Conservation (phyloP, 306 rosid species). For the Rosa chinensis region DNA sequence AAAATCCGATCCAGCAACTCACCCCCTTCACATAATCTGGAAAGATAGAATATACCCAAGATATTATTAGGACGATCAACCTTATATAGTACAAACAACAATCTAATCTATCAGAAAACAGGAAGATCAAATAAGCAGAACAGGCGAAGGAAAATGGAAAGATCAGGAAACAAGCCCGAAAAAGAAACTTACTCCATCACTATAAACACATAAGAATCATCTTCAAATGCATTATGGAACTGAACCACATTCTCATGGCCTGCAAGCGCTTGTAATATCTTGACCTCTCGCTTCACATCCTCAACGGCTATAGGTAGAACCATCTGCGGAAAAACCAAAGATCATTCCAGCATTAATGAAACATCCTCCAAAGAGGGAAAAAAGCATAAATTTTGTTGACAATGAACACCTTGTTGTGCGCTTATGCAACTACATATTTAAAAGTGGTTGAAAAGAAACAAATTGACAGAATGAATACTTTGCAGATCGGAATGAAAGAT, state of each 20-base stretch:
- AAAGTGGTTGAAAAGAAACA: background rate
- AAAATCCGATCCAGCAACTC: conserved; percentile 94
- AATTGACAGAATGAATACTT: background rate
- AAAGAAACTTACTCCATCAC: conserved; percentile 89
- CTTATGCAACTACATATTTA: background rate
- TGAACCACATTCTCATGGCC: conserved; percentile 99
- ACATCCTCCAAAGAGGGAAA: conserved; percentile 7
- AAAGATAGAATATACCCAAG: conserved; percentile 6
- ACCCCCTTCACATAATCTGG: conserved; percentile 97
- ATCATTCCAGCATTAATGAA: conserved; percentile 10
- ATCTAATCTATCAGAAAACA: conserved; percentile 5
- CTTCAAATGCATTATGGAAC: conserved; percentile 84
- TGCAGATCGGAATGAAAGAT: background rate
- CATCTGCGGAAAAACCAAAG: conserved; percentile 72
- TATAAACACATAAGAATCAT: conserved; percentile 88
- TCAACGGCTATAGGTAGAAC: conserved; percentile 95
- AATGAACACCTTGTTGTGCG: background rate
- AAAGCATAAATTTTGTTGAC: background rate
- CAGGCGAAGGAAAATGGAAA: conserved; percentile 11
- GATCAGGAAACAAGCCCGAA: conserved; percentile 4
- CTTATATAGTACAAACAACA: background rate
- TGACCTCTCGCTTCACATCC: conserved; percentile 97
- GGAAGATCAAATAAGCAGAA: conserved; percentile 15
- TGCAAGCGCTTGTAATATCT: conserved; percentile 78
- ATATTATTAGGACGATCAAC: conserved; percentile 11